Conservation (phyloP, 2,329 filamentous ascomycete species). For the Exophiala oligosperma region DNA sequence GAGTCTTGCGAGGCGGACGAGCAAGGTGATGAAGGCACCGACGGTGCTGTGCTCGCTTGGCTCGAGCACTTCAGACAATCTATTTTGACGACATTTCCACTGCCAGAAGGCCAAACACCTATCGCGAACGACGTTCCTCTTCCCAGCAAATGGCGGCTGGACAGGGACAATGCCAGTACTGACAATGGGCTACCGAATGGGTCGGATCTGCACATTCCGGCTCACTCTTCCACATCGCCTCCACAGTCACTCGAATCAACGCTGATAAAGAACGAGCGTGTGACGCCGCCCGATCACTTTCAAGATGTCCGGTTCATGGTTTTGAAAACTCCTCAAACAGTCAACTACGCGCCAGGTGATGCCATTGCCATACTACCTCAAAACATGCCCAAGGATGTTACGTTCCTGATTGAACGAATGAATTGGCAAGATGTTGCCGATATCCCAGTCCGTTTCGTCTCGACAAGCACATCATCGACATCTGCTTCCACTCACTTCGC, state of each 20-base stretch:
- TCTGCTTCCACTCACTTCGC: slow-evolving; percentile 40
- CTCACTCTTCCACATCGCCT: slow-evolving; percentile 55
- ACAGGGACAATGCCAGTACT: not conserved
- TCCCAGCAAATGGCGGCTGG: slow-evolving; percentile 19
- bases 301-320: slow-evolving; percentile 88
- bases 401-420: slow-evolving; percentile 75
- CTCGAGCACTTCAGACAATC: slow-evolving; percentile 64
- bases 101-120: slow-evolving; percentile 60
- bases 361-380: slow-evolving; percentile 81
- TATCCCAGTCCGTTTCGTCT: slow-evolving; percentile 48
- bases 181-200: slow-evolving; percentile 3
- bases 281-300: slow-evolving; percentile 79
- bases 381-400: slow-evolving; percentile 80
- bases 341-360: slow-evolving; percentile 69
- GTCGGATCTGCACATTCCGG: slow-evolving; percentile 24
- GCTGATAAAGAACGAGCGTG: slow-evolving; percentile 65
- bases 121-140: slow-evolving; percentile 23
- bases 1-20: slow-evolving; percentile 86
- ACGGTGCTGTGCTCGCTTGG: slow-evolving; percentile 82
- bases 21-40: slow-evolving; percentile 85
- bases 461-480: slow-evolving; percentile 7
- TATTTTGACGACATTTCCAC: slow-evolving; percentile 66
- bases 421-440: slow-evolving; percentile 75
- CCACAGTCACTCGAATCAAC: slow-evolving; percentile 57
- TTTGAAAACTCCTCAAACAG: slow-evolving; percentile 50